Base-by-base conservation (phyloP, 208 protist genomes). In the Kentomonas sorsogonicus region DNA sequence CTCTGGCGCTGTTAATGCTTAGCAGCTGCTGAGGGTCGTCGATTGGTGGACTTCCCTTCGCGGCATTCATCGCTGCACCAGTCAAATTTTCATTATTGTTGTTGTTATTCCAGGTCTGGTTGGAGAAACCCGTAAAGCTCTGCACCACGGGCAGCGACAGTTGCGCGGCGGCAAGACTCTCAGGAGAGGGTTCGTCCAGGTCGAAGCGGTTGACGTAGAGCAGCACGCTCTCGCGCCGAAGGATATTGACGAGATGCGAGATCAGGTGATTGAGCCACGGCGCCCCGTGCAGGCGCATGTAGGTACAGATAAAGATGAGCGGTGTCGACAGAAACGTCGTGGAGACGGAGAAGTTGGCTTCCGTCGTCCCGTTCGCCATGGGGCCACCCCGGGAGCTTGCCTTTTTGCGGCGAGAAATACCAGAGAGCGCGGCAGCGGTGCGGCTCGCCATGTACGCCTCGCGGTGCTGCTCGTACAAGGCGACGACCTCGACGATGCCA, bases 121-220 rank as follows among this genome's bases (percentile, higher is more conserved):
- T n/a, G 23, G 1, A 47, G 43, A 9, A 47, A n/a, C n/a, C n/a
- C n/a, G n/a, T 53, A 60, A 48, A 10, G 0, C 18, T 26, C 30
- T 77, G 40, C 11, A 11, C 22, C 43, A 64, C 18, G 10, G 39
- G 25, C n/a, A 5, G 27, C 7, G 41, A 25, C 1, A 38, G 43
- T 6, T 29, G n/a, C 4, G 45, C 50, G 4, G 16, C 31, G 13
- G 45, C 0, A 3, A n/a, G n/a, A n/a, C n/a, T n/a, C n/a, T n/a
- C n/a, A n/a, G n/a, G n/a, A n/a, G n/a, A 65, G 44, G 3, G 63
- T 33, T 6, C 64, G 51, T 85, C 74, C 31, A 94, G 39, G 43
- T 94, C 87, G 15, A 82, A 50, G 7, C 74, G 82, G 60, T 91
- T 94, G 9, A 94, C 79, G 64, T 94, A 94, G 13, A 94, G 71